Evolutionary conservation across 2,329 filamentous ascomycete species (phyloP), one percentile per base, ranked within the genome.

Genomic region (Alternaria rosae): DNA sequence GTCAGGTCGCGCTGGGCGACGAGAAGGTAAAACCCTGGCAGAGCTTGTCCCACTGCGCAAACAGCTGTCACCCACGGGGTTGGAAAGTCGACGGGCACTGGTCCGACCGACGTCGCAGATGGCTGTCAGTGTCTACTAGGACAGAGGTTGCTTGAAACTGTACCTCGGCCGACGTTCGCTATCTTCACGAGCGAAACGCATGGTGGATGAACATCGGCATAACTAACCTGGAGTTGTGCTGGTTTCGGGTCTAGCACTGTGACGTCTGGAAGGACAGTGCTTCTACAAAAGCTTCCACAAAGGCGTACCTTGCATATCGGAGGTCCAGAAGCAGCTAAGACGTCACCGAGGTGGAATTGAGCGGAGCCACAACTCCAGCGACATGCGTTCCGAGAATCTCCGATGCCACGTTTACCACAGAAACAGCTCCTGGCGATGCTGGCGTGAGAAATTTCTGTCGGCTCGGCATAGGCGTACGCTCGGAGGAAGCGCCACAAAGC

Each of bases 401-500:
- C 71, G 71, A 68, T 60, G 50, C 60, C 67, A 67, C 66, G 69
- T 73, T 67, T 60, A 57, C 61, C 38, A 30, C 45, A 59, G 51
- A 54, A 57, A 56, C 65, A 51, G 42, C 51, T 38, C 35, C 35
- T 38, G 35, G 35, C 35, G 43, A 66, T 64, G 67, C 60, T 64
- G 70, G 66, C 68, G 62, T 55, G 61, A 66, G 63, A 67, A 69
- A 65, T 67, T 68, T 67, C 58, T 64, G 62, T 66, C 64, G 64
- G 69, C 61, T 69, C 66, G 68, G 68, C 59, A 65, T 64, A 60
- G 70, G 65, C 54, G 62, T 67, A 66, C 63, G 56, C 64, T 72
- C 69, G 70, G 70, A 70, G 64, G 59, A 71, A 69, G 66, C 58
- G 63, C 35, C 62, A 43, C 57, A 61, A 59, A 71, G 70, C 68